Conservation (phyloP, 73 alveolate genomes). For the Tetrahymena malaccensis region DNA sequence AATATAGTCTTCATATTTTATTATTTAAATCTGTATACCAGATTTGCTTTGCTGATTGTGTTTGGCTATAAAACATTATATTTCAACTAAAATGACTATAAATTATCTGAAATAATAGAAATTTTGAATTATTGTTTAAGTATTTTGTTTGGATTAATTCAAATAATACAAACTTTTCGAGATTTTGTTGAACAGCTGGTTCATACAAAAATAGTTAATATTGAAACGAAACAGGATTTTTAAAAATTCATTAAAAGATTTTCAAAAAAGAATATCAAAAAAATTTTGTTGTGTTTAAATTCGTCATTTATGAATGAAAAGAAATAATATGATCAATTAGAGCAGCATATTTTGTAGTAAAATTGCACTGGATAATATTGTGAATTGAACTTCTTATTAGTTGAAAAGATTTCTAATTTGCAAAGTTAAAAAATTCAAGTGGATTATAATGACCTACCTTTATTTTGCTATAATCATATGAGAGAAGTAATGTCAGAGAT, state of each 20-base stretch:
- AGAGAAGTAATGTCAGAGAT: neutral
- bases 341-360: neutral
- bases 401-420: neutral
- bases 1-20: neutral
- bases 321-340: no score
- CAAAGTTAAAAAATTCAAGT: neutral
- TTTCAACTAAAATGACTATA: neutral
- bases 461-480: neutral
- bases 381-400: no score
- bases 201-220: neutral
- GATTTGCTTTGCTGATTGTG: neutral
- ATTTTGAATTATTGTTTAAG: neutral
- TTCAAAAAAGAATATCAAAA: neutral
- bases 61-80: neutral
- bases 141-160: neutral
- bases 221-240: neutral
- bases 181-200: neutral
- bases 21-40: neutral
- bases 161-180: neutral
- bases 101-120: neutral
- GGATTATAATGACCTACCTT: neutral
- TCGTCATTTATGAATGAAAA: neutral
- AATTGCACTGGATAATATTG: neutral
- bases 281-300: neutral
- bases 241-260: neutral